Percentiles rank a stretch among this genome's conserved stretches.
Conservation (phyloP, 2,329 filamentous ascomycete species). For the Tolypocladium sp. region DNA sequence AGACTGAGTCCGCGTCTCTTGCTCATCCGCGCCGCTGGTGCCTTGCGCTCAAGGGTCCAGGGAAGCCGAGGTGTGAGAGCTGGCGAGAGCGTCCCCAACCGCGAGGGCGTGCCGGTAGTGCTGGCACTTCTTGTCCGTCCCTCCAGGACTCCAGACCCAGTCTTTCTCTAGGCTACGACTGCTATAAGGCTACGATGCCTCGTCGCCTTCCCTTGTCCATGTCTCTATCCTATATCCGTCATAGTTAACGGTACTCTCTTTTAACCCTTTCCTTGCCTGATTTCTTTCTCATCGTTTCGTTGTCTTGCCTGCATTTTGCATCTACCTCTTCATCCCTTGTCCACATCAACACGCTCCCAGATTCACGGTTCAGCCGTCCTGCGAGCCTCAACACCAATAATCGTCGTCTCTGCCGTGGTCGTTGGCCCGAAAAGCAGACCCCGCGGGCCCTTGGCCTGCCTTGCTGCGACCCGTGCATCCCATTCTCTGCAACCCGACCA, state of each 20-base stretch:
- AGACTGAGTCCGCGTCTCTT: constrained; percentile 13
- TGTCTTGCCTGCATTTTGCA: not conserved
- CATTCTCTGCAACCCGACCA: constrained; percentile 2
- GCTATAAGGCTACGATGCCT: constrained; percentile 49
- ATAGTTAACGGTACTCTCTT: constrained; percentile 9
- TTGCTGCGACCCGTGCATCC: not conserved
- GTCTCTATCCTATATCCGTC: constrained; percentile 14
- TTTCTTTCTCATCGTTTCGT: constrained; percentile 5
- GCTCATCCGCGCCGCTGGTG: constrained; percentile 16
- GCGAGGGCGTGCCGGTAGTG: not conserved
- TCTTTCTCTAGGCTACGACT: constrained; percentile 3
- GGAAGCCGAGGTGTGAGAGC: not conserved
- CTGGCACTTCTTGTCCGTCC: not conserved
- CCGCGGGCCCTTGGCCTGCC: not conserved
- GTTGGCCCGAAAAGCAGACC: constrained; percentile 1
- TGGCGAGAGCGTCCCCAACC: not conserved
- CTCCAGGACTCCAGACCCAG: not conserved
- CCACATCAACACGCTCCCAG: not conserved
- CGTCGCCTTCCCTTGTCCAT: constrained; percentile 18
- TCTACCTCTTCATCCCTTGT: not conserved
- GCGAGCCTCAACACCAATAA: not conserved
- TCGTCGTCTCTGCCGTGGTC: not conserved
- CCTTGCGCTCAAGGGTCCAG: constrained; percentile 9
- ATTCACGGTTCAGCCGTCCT: not conserved
- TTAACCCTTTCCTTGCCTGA: constrained; percentile 5